Conservation (phyloP, 2,329 filamentous ascomycete genomes). For the Colletotrichum eleusines region DNA sequence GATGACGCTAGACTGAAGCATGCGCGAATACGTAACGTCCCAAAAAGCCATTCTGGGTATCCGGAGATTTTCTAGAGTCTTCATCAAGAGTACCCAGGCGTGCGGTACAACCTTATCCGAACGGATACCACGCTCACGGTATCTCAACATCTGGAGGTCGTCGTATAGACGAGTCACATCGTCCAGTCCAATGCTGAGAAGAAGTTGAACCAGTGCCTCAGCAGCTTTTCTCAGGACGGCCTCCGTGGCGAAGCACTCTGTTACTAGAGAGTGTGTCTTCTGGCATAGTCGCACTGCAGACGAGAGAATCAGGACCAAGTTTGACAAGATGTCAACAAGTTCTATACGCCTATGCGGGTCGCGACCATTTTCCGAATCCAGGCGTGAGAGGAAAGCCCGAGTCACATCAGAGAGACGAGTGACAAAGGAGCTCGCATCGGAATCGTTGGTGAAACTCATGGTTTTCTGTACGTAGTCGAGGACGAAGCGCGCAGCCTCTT, state of each 20-base stretch:
- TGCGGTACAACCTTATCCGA: slow-evolving; percentile 59
- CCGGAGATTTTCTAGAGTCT: slow-evolving; percentile 61
- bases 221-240: slow-evolving; percentile 59
- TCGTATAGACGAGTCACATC: slow-evolving; percentile 61
- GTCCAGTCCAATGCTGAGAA: slow-evolving; percentile 58
- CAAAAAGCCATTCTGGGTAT: slow-evolving; percentile 70
- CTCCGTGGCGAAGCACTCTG: slow-evolving; percentile 61
- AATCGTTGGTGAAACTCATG: slow-evolving; percentile 54
- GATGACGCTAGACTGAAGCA: slow-evolving; percentile 53
- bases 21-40: slow-evolving; percentile 64
- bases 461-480: slow-evolving; percentile 61
- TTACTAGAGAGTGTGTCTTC: slow-evolving; percentile 48
- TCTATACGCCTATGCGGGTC: slow-evolving; percentile 46
- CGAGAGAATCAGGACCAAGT: slow-evolving; percentile 53
- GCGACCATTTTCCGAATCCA: slow-evolving; percentile 45
- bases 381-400: slow-evolving; percentile 50
- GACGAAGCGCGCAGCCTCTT: slow-evolving; percentile 55
- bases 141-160: slow-evolving; percentile 58
- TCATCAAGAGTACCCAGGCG: slow-evolving; percentile 71
- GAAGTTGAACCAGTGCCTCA: slow-evolving; percentile 52
- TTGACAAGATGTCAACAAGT: slow-evolving; percentile 53
- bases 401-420: slow-evolving; percentile 59
- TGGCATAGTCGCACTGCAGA: slow-evolving; percentile 57
- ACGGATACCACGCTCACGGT: slow-evolving; percentile 65
- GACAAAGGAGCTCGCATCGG: slow-evolving; percentile 56